Evolutionary conservation across 768 basidiomycete genomes (phyloP).

Genomic region (Suillus sp.): DNA sequence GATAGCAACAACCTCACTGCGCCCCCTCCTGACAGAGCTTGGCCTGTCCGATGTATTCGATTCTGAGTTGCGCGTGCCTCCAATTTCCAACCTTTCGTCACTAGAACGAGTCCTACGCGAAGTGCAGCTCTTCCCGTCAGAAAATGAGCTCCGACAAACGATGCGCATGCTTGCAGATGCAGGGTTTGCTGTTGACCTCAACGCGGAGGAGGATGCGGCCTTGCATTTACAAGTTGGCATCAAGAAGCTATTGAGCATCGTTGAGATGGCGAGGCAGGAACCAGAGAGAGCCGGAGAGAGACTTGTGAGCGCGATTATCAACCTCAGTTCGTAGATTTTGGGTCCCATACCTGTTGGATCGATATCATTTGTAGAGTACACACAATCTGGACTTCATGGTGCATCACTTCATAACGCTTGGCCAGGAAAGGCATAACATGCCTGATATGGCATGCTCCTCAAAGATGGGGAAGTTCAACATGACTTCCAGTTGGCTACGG

Average conservation of each 20-base stretch:
- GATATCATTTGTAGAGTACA: constrained; percentile 12
- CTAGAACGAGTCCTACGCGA: constrained; percentile 80
- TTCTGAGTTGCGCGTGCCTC: constrained; percentile 80
- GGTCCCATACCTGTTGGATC: constrained; percentile 3
- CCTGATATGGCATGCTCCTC: constrained; percentile 17
- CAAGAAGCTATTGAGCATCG: constrained; percentile 87
- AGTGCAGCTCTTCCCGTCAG: constrained; percentile 70
- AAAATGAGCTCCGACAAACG: constrained; percentile 56
- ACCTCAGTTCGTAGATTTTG: constrained; percentile 34
- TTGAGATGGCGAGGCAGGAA: constrained; percentile 98
- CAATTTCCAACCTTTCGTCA: constrained; percentile 69
- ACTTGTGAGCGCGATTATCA: constrained; percentile 64
- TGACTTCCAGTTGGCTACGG: neutral
- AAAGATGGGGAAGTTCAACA: constrained; percentile 9
- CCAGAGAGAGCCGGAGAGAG: constrained; percentile 79
- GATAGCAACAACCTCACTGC: constrained; percentile 89
- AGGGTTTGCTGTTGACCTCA: constrained; percentile 55
- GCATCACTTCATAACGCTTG: neutral
- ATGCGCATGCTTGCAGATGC: constrained; percentile 72
- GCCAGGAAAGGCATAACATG: constrained; percentile 25
- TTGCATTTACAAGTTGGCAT: constrained; percentile 78
- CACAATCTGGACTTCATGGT: constrained; percentile 7
- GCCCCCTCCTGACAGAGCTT: constrained; percentile 82
- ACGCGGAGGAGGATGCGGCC: constrained; percentile 46
- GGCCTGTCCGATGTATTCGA: constrained; percentile 91